phyloP scores from a whole-genome alignment of 1,284 basidiomycete genomes.

The Pterulicium gracile region DNA sequence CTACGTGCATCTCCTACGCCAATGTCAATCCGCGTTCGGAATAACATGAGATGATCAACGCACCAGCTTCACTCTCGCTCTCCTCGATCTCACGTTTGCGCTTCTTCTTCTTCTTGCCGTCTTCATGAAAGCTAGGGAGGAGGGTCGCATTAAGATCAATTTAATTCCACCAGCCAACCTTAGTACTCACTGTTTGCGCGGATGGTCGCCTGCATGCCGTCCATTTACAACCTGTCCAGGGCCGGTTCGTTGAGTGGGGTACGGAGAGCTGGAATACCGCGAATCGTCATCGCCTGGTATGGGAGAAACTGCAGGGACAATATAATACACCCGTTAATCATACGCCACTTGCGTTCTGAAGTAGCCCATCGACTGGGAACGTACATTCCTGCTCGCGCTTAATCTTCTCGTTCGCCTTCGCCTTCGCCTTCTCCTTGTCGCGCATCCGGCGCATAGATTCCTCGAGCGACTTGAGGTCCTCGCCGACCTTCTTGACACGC shows the following conservation, averaged over 20 bases:
- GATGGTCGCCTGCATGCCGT: neutral
- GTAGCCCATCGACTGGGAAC: slow-evolving; percentile 21
- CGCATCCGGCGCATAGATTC: slow-evolving; percentile 61
- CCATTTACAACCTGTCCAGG: neutral
- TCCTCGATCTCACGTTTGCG: slow-evolving; percentile 68
- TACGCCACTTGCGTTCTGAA: slow-evolving; percentile 12
- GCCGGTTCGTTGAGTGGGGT: neutral
- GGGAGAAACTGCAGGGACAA: neutral
- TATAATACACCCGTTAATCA: slow-evolving; percentile 7
- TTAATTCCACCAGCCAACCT: slow-evolving; percentile 18
- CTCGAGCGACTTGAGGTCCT: slow-evolving; percentile 57
- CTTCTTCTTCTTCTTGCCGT: slow-evolving; percentile 66
- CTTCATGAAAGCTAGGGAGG: slow-evolving; percentile 19
- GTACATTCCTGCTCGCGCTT: slow-evolving; percentile 64
- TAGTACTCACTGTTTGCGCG: slow-evolving; percentile 8
- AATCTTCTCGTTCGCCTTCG: slow-evolving; percentile 51
- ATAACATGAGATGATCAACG: slow-evolving; percentile 6
- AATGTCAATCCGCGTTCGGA: too few species aligned
- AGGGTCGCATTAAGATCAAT: slow-evolving; percentile 11
- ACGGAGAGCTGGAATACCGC: neutral
- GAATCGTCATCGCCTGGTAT: slow-evolving; percentile 1
- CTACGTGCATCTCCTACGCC: neutral
- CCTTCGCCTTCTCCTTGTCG: slow-evolving; percentile 69
- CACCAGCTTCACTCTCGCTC: slow-evolving; percentile 59
- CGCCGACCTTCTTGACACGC: slow-evolving; percentile 54